Base-by-base conservation (phyloP, 106 monocot species). In the Cymbidium sinense region DNA sequence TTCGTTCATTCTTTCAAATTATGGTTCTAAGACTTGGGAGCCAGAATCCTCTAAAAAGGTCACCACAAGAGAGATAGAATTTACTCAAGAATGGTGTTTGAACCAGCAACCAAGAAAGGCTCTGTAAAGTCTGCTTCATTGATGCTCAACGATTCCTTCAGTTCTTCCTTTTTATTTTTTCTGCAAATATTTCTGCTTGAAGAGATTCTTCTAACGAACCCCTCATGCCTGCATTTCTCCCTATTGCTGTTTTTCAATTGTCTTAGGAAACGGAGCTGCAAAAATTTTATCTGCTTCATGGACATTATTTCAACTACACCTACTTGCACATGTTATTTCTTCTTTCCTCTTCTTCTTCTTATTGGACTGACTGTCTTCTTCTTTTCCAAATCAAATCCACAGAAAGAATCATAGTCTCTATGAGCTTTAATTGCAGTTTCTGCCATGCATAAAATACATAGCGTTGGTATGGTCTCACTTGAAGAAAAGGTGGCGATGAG, bases 41-140 rank as follows among this genome's bases (percentile, higher is more conserved):
- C 11, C 31, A 31, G n/a, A 58, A 23, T 3, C 4, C 58, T 11
- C n/a, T 10, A 73, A 25, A 7, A 27, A n/a, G 10, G 43, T 8
- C 10, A 11, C 47, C 11, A 47, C 2, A 13, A 47, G 47, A 47
- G 15, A 58, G 3, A 20, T 19, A 58, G 20, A 34, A 34, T 58
- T 76, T 76, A 37, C 39, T 80, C 51, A 41, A 34, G 50, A 84
- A 64, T 79, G 23, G 80, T 51, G 4, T 76, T 79, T 6, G 84
- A 84, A 10, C 79, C 84, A 28, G 79, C 84, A 13, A 80, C 64
- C 30, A 76, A 20, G 30, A 23, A 76, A 39, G 76, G 76, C 23
- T 58, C 79, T 23, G 25, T 70, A 37, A 55, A 34, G 11, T 70
- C 79, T 54, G 58, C 41, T 50, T 79, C 75, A 2, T 17, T 12